phyloP scores from a whole-genome alignment of 2,329 filamentous ascomycete species.

The Chrysoporthe deuterocubensis region DNA sequence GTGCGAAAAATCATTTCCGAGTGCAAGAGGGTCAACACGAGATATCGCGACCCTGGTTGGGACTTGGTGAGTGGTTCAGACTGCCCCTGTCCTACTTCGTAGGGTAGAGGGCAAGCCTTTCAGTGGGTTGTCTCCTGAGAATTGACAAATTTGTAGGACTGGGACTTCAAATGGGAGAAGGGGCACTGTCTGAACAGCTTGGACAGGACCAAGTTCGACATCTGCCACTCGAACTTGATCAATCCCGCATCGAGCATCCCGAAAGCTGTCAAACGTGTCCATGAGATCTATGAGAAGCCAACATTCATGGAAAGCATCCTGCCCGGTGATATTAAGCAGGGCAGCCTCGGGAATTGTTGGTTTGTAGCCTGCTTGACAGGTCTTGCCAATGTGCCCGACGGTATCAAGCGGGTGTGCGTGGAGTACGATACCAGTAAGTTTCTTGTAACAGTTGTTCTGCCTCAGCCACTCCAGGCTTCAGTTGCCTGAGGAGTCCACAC shows the following conservation, averaged over 20 bases:
- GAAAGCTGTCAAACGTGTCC: conserved; percentile 73
- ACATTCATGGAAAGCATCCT: conserved; percentile 69
- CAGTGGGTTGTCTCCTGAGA: neutral
- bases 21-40: conserved; percentile 76
- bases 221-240: conserved; percentile 49
- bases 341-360: conserved; percentile 81
- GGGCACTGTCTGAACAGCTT: conserved; percentile 60
- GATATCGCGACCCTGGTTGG: conserved; percentile 72
- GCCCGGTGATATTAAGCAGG: conserved; percentile 78
- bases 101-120: neutral
- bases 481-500: conserved; percentile 26
- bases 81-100: neutral
- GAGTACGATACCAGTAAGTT: conserved; percentile 64
- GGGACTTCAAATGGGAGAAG: conserved; percentile 69
- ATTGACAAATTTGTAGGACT: conserved; percentile 49
- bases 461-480: conserved; percentile 29
- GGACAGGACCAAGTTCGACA: conserved; percentile 55
- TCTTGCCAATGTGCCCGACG: conserved; percentile 71
- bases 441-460: conserved; percentile 38
- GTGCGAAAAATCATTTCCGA: conserved; percentile 65
- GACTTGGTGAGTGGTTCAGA: conserved; percentile 52
- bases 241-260: conserved; percentile 59
- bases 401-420: conserved; percentile 76
- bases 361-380: conserved; percentile 79
- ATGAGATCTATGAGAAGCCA: conserved; percentile 77